These are phyloP conservation scores for Prototheca wickerhamii DNA, from an alignment of 163 green algal genomes.

Conservation along the genomic window DNA sequence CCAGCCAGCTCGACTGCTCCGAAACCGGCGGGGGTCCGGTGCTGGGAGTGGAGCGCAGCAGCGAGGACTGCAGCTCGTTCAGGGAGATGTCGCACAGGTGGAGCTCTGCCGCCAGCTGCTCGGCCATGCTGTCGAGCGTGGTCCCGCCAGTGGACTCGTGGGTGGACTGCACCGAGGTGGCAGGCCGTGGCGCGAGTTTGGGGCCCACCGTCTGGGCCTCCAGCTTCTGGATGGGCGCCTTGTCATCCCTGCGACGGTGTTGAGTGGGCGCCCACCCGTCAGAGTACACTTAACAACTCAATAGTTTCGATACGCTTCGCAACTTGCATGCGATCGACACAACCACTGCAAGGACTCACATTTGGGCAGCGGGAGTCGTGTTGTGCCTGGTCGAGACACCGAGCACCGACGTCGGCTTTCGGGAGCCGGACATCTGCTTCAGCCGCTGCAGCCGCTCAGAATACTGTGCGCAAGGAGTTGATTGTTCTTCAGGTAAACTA, in stretches of 20 bases:
- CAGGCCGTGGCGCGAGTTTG: not conserved
- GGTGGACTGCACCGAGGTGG: not conserved
- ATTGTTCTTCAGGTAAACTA: no score
- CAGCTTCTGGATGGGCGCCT: not conserved
- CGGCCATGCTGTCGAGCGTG: not conserved
- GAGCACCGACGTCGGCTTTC: no score
- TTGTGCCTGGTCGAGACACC: not conserved
- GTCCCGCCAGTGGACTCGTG: no score
- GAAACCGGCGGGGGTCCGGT: not conserved
- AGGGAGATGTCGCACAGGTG: not conserved
- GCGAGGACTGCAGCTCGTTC: not conserved
- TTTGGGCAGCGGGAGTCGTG: not conserved
- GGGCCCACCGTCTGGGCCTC: not conserved
- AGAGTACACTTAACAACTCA: not conserved
- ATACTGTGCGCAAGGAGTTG: not conserved
- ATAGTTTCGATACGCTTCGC: not conserved
- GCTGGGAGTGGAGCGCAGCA: not conserved
- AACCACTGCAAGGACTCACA: not conserved
- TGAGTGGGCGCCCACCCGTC: not conserved
- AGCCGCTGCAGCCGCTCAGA: not conserved
- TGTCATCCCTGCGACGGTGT: no score
- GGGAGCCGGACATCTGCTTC: not conserved
- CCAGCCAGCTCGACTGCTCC: not conserved
- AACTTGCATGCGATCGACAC: not conserved
- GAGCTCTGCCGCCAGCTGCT: constrained; percentile 2